phyloP scores from a whole-genome alignment of 2,329 filamentous ascomycete genomes.

The Rhinocladiella similis region DNA sequence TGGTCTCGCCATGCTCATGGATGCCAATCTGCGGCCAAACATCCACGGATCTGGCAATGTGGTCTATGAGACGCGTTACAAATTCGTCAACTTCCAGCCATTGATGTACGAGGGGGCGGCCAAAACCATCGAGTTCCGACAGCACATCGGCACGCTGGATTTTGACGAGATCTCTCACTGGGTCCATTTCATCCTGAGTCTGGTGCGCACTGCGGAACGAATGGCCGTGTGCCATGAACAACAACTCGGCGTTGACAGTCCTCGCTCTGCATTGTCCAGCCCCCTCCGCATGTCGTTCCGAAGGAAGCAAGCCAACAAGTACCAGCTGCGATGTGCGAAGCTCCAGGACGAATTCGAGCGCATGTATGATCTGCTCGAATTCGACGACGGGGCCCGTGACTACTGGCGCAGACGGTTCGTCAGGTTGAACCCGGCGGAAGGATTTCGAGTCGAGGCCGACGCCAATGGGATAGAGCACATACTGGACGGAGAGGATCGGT shows the following conservation, averaged over 20 bases:
- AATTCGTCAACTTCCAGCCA: slow-evolving; percentile 9
- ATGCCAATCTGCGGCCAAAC: not conserved
- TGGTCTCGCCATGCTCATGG: slow-evolving; percentile 6
- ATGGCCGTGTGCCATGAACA: not conserved
- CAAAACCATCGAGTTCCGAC: slow-evolving; percentile 14
- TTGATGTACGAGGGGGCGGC: not conserved
- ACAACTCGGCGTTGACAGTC: not conserved
- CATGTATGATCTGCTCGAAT: slow-evolving; percentile 6
- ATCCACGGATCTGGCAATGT: not conserved
- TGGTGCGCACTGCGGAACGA: slow-evolving; percentile 8
- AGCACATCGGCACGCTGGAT: slow-evolving; percentile 10
- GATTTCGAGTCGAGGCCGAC: not conserved
- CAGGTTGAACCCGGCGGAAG: slow-evolving; percentile 3
- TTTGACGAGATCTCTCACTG: slow-evolving; percentile 7
- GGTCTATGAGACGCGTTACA: not conserved
- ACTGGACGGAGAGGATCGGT: not conserved
- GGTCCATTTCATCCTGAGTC: slow-evolving; percentile 9
- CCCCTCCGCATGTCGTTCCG: not conserved
- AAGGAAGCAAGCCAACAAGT: slow-evolving; percentile 4
- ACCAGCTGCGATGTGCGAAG: not conserved
- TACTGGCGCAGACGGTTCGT: slow-evolving; percentile 4
- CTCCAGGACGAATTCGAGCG: not conserved
- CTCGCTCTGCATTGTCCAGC: not conserved
- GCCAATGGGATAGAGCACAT: not conserved
- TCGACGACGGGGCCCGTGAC: not conserved